Conservation (phyloP, 768 basidiomycete genomes). For the Tricholoma matsutake region DNA sequence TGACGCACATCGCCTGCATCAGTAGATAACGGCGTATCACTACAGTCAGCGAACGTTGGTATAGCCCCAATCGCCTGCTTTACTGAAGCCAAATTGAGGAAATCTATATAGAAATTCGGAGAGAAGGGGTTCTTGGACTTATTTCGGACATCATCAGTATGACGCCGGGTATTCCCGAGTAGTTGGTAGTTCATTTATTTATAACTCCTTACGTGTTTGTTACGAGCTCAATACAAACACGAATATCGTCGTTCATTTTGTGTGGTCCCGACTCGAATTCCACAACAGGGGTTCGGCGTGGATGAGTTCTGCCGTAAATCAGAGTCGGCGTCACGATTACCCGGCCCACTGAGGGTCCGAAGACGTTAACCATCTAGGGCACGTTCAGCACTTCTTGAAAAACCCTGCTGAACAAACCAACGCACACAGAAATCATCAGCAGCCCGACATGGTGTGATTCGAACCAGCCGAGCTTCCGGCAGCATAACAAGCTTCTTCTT, state of each 20-base stretch:
- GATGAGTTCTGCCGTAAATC: conserved; percentile 58
- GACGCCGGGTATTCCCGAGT: too few relatives aligned
- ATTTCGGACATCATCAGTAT: too few relatives aligned
- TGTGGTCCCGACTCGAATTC: too few relatives aligned
- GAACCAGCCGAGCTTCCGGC: conserved; percentile 47
- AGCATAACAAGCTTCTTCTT: conserved; percentile 53
- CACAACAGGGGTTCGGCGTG: conserved; percentile 25
- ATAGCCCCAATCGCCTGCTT: conserved; percentile 56
- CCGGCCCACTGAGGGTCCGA: conserved; percentile 50
- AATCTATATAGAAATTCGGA: conserved; percentile 51
- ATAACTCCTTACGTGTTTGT: too few relatives aligned
- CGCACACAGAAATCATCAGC: conserved; percentile 60
- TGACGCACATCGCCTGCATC: conserved; percentile 54
- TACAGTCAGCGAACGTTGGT: conserved; percentile 45
- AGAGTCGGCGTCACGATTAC: conserved; percentile 46
- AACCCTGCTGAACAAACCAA: background rate
- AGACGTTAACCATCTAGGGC: conserved; percentile 43
- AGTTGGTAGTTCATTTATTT: too few relatives aligned
- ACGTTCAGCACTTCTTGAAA: background rate
- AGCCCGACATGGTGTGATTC: conserved; percentile 43
- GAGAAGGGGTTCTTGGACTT: too few relatives aligned
- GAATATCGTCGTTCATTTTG: too few relatives aligned
- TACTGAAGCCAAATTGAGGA: conserved; percentile 34
- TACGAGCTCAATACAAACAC: too few relatives aligned
- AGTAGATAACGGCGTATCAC: conserved; percentile 41